Evolutionary conservation across 108 stramenopile genomes (phyloP), one percentile per base, ranked within the genome.

Genomic region (Cyclostephanos invisitatus): DNA sequence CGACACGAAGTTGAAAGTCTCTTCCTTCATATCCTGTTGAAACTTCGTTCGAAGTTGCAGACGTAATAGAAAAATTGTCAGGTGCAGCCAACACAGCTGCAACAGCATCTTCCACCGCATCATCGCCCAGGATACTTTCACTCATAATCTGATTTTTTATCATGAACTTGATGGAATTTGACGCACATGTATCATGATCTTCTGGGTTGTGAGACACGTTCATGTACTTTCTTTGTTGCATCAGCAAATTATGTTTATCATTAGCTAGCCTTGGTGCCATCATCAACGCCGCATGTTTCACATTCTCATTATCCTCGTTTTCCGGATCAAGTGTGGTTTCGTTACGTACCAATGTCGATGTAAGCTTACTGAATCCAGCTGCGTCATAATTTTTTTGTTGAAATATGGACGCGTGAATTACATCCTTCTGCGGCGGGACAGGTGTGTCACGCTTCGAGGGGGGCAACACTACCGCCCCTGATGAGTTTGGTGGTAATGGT

Each of bases 91-190:
- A 22, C 3, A 75, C 74, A 22, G n/a, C n/a, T n/a, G n/a, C n/a
- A n/a, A n/a, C n/a, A n/a, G 74, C 80, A 62, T 75, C 69, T 17
- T 81, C 74, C 9, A 81, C 74, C 4, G 44, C 74, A 56, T 64
- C 69, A 46, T 81, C 80, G 66, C 50, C 68, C 44, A 70, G 22
- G 21, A 67, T 22, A 56, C 69, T 74, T 42, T 42, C 62, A n/a
- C 46, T 67, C 4, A 59, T 55, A 5, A 62, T 22, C 15, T 51
- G 68, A 59, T 29, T 20, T 28, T 50, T 37, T 40, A 70, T 44
- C 24, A 44, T 70, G 59, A 67, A 56, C 32, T 38, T 42, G 67
- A 54, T 54, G 53, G 53, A 12, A 25, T 22, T 54, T 25, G 14
- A 5, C 22, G 22, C 22, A 25, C 0, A 0, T 24, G 22, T 3